Base-by-base conservation (phyloP, 2,329 filamentous ascomycete species). In the Pseudogymnoascus sp. region DNA sequence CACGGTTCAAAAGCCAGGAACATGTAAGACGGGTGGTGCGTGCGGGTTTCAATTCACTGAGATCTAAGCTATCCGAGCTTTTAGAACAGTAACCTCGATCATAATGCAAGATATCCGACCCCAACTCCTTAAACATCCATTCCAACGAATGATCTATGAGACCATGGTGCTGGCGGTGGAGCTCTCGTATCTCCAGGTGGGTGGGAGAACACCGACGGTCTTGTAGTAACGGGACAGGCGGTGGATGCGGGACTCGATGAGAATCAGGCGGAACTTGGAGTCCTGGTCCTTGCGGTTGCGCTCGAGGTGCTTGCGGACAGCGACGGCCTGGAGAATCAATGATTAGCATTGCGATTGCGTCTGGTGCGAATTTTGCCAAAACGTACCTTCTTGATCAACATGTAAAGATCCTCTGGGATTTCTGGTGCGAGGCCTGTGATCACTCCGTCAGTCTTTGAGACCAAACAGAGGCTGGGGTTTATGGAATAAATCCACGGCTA, bases 281-380 rank as follows among this genome's bases (percentile, higher is more conserved):
- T 99, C 95, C 86, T 92, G 96, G 87, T 99, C 95, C 88, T 99
- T 99, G 83, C 95, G 93, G 89, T 99, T 99, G 83, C 91, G 91
- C 88, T 97, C 92, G 73, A 99, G 91, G 84, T 99, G 96, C 91
- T 99, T 99, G 84, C 95, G 93, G 84, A 99, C 95, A 78, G 93
- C 89, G 74, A 97, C 93, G 74, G 93, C 93, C 92, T 95, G 66
- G 35, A 7, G 25, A 38, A 55, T 55, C 1, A 8, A 8, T 33
- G 28, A 28, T 55, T 55, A 55, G 21, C 18, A 55, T 63, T 38
- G 59, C 69, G 69, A 72, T 66, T 41, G 65, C 63, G 31, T 23
- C n/a, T 28, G 4, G 40, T 63, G 49, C 33, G 38, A 31, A 61
- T 63, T 41, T 9, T 9, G 11, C 4, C 31, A 43, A 11, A 28